Evolutionary conservation across 805 yeast species (phyloP).

Genomic region (Candida multigemmis): DNA sequence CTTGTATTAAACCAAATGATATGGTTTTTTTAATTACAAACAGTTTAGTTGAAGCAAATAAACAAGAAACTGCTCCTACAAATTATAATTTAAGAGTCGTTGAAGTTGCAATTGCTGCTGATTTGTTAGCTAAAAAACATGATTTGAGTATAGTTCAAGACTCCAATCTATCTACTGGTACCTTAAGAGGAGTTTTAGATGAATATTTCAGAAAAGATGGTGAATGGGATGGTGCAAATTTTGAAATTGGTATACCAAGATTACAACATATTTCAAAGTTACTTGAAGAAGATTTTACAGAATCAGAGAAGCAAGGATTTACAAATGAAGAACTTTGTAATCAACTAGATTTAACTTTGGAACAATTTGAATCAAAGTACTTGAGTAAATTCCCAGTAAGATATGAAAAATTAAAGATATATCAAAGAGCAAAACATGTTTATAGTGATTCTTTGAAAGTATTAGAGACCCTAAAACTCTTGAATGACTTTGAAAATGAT

Average conservation of each 20-base stretch:
- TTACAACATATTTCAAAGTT: constrained; percentile 32
- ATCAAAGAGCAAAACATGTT: constrained; percentile 55
- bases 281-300: constrained; percentile 32
- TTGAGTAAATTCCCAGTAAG: constrained; percentile 47
- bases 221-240: constrained; percentile 24
- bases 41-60: constrained; percentile 53
- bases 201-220: constrained; percentile 29
- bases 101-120: constrained; percentile 63
- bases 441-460: constrained; percentile 55
- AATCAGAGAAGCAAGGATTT: constrained; percentile 33
- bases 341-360: constrained; percentile 30
- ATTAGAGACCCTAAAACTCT: constrained; percentile 35
- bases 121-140: constrained; percentile 41
- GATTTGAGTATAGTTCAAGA: constrained; percentile 35
- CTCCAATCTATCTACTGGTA: constrained; percentile 48
- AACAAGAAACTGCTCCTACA: constrained; percentile 60
- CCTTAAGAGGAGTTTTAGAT: constrained; percentile 57
- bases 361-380: constrained; percentile 35
- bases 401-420: constrained; percentile 45
- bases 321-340: constrained; percentile 39
- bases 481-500: constrained; percentile 15
- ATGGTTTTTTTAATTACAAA: constrained; percentile 55
- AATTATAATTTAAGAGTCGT: constrained; percentile 67
- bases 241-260: constrained; percentile 30
- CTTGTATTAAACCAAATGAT: constrained; percentile 30